Evolutionary conservation across 2,329 filamentous ascomycete species (phyloP).

Genomic region (Fusarium sarcochroum): DNA sequence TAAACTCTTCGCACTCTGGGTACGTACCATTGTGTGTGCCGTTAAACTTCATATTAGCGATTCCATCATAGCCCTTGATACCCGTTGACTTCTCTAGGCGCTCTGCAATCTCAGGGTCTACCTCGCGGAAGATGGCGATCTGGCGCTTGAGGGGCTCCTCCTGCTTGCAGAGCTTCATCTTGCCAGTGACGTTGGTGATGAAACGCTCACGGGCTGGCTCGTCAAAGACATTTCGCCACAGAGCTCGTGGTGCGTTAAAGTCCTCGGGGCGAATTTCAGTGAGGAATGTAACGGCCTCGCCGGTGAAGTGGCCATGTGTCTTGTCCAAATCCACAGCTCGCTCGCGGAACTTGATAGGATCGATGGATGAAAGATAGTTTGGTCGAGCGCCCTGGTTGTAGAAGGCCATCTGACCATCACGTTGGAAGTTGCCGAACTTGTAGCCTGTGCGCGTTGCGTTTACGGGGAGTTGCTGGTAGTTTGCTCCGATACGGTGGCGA

Average conservation of each 20-base stretch:
- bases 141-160: constrained; percentile 74
- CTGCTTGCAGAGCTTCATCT: constrained; percentile 71
- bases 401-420: constrained; percentile 35
- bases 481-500: constrained; percentile 73
- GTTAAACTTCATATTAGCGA: constrained; percentile 9
- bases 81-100: constrained; percentile 74
- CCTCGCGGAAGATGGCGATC: constrained; percentile 75
- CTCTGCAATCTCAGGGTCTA: constrained; percentile 69
- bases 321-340: constrained; percentile 25
- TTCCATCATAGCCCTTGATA: constrained; percentile 43
- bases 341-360: constrained; percentile 29
- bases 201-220: constrained; percentile 57
- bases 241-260: constrained; percentile 22
- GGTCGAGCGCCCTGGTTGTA: constrained; percentile 38
- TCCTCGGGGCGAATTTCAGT: constrained; percentile 34
- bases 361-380: constrained; percentile 32
- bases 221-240: constrained; percentile 25
- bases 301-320: constrained; percentile 34
- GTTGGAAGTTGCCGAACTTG: constrained; percentile 34
- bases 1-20: no score
- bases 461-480: constrained; percentile 63
- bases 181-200: constrained; percentile 71
- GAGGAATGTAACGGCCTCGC: constrained; percentile 34
- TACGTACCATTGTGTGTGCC: no score
- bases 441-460: constrained; percentile 22